These are phyloP conservation scores for Colletotrichum phormii DNA, from an alignment of 2,329 filamentous ascomycete species.

Conservation along the genomic window DNA sequence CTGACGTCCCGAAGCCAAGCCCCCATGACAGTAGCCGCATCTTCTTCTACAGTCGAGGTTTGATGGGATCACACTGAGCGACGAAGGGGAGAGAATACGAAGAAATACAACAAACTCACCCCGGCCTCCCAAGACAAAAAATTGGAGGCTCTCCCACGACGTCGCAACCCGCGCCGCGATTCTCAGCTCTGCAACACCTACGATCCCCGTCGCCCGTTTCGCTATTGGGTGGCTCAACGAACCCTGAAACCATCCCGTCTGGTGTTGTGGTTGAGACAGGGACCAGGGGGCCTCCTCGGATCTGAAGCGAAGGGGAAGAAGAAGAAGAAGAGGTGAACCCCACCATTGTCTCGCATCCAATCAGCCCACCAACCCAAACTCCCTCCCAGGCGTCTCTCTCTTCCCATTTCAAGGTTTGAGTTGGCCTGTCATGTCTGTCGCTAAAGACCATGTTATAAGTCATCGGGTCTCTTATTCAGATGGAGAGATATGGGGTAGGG, in stretches of 20 bases:
- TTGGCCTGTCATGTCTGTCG: background rate
- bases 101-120: background rate
- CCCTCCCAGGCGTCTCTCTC: background rate
- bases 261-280: background rate
- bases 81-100: background rate
- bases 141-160: background rate
- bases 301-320: constrained; percentile 12
- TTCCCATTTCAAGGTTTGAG: background rate
- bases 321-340: constrained; percentile 17
- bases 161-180: constrained; percentile 22
- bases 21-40: background rate
- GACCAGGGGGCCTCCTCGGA: constrained; percentile 19
- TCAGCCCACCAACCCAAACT: background rate
- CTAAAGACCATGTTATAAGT: background rate
- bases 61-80: background rate
- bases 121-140: background rate
- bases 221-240: constrained; percentile 9
- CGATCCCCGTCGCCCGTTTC: background rate
- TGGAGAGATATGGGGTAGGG: background rate
- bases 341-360: constrained; percentile 13
- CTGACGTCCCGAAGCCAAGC: constrained; percentile 7
- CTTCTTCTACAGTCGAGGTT: background rate
- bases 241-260: constrained; percentile 20
- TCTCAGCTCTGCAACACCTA: constrained; percentile 17
- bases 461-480: constrained; percentile 15